These are phyloP conservation scores for Parathielavia hyrcaniae DNA, from an alignment of 495 filamentous ascomycete genomes.

Conservation along the genomic window DNA sequence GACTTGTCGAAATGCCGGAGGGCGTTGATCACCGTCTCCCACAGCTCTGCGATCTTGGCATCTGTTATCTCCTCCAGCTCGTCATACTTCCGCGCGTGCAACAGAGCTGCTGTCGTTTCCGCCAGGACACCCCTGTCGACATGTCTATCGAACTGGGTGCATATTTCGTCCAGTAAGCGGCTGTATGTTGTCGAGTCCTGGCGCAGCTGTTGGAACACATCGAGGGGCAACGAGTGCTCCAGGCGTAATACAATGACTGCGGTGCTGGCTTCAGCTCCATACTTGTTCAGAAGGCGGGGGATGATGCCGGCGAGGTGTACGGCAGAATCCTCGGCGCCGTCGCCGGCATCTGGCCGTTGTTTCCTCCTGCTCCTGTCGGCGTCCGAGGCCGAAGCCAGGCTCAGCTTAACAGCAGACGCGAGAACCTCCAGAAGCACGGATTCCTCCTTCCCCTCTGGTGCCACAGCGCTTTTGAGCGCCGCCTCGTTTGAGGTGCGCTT, in stretches of 20 bases:
- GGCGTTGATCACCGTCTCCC: slow-evolving; percentile 72
- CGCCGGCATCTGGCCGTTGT: slow-evolving; percentile 50
- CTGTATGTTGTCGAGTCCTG: slow-evolving; percentile 77
- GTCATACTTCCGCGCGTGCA: slow-evolving; percentile 79
- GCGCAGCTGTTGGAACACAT: slow-evolving; percentile 81
- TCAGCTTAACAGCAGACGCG: slow-evolving; percentile 65
- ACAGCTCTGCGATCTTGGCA: slow-evolving; percentile 68
- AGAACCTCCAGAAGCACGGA: slow-evolving; percentile 80
- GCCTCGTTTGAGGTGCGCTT: slow-evolving; percentile 44
- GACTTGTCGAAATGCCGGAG: slow-evolving; percentile 61
- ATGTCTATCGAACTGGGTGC: slow-evolving; percentile 86
- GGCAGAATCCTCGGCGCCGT: slow-evolving; percentile 67
- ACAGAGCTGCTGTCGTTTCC: slow-evolving; percentile 72
- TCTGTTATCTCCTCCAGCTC: slow-evolving; percentile 81
- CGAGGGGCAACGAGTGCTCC: slow-evolving; percentile 80
- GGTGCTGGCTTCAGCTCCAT: slow-evolving; percentile 77
- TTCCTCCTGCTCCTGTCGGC: slow-evolving; percentile 59
- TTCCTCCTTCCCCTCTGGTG: slow-evolving; percentile 72
- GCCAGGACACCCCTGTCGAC: slow-evolving; percentile 77
- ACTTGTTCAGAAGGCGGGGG: slow-evolving; percentile 83
- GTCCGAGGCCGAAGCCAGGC: slow-evolving; percentile 54
- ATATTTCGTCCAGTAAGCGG: slow-evolving; percentile 83
- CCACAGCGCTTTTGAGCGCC: slow-evolving; percentile 58
- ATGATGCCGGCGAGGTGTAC: slow-evolving; percentile 69
- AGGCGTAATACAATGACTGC: slow-evolving; percentile 78